phyloP scores from a whole-genome alignment of 2,329 filamentous ascomycete species.

The Ophiosphaerella korrae region DNA sequence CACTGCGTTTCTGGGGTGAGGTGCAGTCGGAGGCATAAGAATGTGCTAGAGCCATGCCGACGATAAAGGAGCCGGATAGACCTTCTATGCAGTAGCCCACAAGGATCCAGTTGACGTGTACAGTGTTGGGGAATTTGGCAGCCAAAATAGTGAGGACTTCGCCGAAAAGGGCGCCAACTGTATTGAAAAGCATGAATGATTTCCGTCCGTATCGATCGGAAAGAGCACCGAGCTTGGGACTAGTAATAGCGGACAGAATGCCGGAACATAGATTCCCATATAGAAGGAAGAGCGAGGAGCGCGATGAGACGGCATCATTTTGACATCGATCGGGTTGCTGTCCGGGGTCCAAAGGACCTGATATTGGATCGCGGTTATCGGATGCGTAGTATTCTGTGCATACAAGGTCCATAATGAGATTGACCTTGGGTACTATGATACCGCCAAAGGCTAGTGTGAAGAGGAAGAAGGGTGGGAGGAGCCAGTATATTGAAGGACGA shows the following conservation, averaged over 20 bases:
- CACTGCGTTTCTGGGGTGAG: slow-evolving; percentile 75
- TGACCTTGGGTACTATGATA: slow-evolving; percentile 82
- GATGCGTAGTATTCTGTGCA: slow-evolving; percentile 84
- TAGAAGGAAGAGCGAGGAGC: slow-evolving; percentile 78
- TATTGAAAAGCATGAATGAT: slow-evolving; percentile 72
- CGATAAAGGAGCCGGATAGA: slow-evolving; percentile 84
- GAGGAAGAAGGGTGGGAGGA: slow-evolving; percentile 78
- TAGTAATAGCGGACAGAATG: slow-evolving; percentile 76
- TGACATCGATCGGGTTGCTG: slow-evolving; percentile 67
- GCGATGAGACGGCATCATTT: slow-evolving; percentile 76
- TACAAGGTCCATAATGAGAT: slow-evolving; percentile 81
- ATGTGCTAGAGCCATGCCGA: slow-evolving; percentile 76
- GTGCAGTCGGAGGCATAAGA: slow-evolving; percentile 93
- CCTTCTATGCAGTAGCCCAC: slow-evolving; percentile 81
- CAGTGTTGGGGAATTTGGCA: slow-evolving; percentile 71
- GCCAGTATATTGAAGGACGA: slow-evolving; percentile 71
- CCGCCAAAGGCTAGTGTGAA: slow-evolving; percentile 88
- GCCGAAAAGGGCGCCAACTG: slow-evolving; percentile 72
- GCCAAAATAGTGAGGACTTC: slow-evolving; percentile 81
- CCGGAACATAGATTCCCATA: slow-evolving; percentile 76
- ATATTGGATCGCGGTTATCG: slow-evolving; percentile 42
- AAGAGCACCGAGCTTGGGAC: slow-evolving; percentile 80
- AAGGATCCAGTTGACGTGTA: slow-evolving; percentile 80
- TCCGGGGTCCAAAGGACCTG: slow-evolving; percentile 45
- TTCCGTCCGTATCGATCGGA: slow-evolving; percentile 88